Evolutionary conservation across 345 rosid species (phyloP).

Genomic region (Eucalyptus virginea): DNA sequence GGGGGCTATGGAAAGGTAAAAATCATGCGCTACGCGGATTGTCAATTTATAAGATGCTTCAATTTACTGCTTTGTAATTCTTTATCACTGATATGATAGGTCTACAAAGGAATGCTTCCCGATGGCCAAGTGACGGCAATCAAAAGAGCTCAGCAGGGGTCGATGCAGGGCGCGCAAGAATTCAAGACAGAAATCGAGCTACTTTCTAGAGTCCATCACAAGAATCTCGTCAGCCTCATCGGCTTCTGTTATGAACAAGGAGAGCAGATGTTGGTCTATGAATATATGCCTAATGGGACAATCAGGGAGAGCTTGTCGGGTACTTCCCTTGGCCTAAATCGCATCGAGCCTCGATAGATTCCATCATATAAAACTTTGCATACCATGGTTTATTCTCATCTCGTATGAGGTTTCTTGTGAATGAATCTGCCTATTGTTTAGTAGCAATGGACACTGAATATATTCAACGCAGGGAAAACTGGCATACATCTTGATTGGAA

Average conservation of each 20-base stretch:
- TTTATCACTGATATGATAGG: conserved; percentile 19
- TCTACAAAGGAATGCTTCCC: conserved; percentile 66
- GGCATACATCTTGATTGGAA: conserved; percentile 73
- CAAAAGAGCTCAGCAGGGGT: conserved; percentile 90
- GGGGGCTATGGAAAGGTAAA: conserved; percentile 94
- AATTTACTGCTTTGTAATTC: neutral
- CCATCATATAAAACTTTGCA: neutral
- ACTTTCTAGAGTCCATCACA: conserved; percentile 96
- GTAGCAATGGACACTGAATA: neutral
- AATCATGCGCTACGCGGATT: neutral
- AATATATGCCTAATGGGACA: conserved; percentile 81
- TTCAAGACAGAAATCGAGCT: conserved; percentile 97
- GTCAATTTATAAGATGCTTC: neutral
- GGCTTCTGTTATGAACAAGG: conserved; percentile 94
- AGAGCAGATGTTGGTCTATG: conserved; percentile 91
- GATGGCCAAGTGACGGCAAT: conserved; percentile 85
- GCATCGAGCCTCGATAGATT: neutral
- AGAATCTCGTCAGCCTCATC: conserved; percentile 78
- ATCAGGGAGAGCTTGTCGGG: conserved; percentile 77
- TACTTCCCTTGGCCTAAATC: neutral
- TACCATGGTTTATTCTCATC: neutral
- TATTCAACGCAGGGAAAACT: conserved; percentile 35
- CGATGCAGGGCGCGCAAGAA: conserved; percentile 88
- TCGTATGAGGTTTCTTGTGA: neutral
- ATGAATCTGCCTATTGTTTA: neutral